These are phyloP conservation scores for Apiospora pterosperma DNA, from an alignment of 2,329 filamentous ascomycete species.

Conservation along the genomic window DNA sequence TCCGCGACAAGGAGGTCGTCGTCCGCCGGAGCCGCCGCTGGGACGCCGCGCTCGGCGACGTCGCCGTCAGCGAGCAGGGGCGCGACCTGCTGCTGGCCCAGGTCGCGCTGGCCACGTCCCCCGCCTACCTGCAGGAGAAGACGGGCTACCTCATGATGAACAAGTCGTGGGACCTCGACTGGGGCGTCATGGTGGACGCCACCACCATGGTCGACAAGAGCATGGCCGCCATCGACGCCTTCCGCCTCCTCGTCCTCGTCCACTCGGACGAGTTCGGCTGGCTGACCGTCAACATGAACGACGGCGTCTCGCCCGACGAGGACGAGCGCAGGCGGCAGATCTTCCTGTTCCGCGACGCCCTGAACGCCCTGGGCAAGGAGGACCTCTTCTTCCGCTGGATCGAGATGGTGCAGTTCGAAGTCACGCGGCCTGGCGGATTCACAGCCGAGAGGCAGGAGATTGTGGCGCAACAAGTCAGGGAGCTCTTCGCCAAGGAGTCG, in stretches of 20 bases:
- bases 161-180: slow-evolving; percentile 83
- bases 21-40: slow-evolving; percentile 74
- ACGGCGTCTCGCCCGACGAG: slow-evolving; percentile 41
- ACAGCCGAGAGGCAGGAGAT: slow-evolving; percentile 68
- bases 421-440: slow-evolving; percentile 74
- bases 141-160: slow-evolving; percentile 88
- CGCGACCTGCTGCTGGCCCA: slow-evolving; percentile 58
- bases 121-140: slow-evolving; percentile 66
- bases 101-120: slow-evolving; percentile 66
- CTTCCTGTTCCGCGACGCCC: slow-evolving; percentile 72
- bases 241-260: slow-evolving; percentile 69
- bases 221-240: slow-evolving; percentile 58
- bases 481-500: slow-evolving; percentile 69
- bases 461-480: slow-evolving; percentile 70
- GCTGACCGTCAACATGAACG: slow-evolving; percentile 61
- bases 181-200: slow-evolving; percentile 73
- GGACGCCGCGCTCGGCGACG: slow-evolving; percentile 59
- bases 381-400: slow-evolving; percentile 90
- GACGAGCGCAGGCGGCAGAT: slow-evolving; percentile 71
- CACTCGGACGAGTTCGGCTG: slow-evolving; percentile 68
- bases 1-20: slow-evolving; percentile 75
- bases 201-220: slow-evolving; percentile 66
- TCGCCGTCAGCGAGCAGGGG: slow-evolving; percentile 44
- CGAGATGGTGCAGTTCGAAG: slow-evolving; percentile 86
- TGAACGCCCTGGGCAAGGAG: slow-evolving; percentile 77